Evolutionary conservation across 805 yeast species (phyloP).

Genomic region (Kuraishia ogatae): DNA sequence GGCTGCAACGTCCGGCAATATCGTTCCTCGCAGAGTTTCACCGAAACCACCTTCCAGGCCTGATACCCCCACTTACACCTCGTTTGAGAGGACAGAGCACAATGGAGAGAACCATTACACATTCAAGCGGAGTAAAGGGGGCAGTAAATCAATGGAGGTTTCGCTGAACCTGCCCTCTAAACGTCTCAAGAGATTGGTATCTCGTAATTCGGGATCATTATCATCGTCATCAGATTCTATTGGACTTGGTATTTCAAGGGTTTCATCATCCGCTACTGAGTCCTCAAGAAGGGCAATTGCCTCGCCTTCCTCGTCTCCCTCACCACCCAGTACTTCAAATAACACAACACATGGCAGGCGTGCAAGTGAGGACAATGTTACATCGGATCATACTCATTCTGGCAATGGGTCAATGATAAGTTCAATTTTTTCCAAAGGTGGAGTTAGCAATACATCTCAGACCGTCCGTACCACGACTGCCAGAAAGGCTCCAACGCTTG

Average conservation of each 20-base stretch:
- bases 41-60: background rate
- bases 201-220: background rate
- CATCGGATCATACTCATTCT: background rate
- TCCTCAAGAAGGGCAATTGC: background rate
- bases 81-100: constrained; percentile 3
- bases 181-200: background rate
- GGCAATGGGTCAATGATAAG: background rate
- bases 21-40: background rate
- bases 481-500: background rate
- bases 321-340: background rate
- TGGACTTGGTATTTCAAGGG: constrained; percentile 1
- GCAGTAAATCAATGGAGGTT: background rate
- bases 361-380: background rate
- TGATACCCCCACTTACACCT: background rate
- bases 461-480: background rate
- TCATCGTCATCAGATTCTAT: background rate
- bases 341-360: background rate
- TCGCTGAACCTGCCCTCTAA: background rate
- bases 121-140: background rate
- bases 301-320: background rate
- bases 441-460: background rate
- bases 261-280: background rate
- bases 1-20: background rate
- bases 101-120: constrained; percentile 1
- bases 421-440: background rate